Base-by-base conservation (phyloP, 2,329 filamentous ascomycete genomes). In the Verticillium alfalfae region DNA sequence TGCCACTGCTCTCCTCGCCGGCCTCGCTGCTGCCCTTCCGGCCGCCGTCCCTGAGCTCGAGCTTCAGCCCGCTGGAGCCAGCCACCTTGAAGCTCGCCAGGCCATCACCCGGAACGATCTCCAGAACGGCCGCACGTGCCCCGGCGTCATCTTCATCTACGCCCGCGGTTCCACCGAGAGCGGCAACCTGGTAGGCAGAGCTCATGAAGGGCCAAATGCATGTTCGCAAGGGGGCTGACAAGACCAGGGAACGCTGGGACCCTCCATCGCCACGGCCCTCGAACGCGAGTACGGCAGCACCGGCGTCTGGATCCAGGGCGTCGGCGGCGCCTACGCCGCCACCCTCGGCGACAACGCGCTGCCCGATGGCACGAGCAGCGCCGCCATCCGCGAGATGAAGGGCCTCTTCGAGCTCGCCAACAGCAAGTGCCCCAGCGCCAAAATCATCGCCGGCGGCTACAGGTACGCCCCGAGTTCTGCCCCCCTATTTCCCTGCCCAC, bases 281-380 rank as follows among this genome's bases (percentile, higher is more conserved):
- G 68, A 72, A 45, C 49, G 54, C 15, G 58, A 60, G 22, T 72
- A 69, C 37, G 68, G 70, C 57, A 58, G 56, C 5, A 34, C 18
- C 18, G 65, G 67, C 18, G 63, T 77, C 61, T 76, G 74, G 74
- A 72, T 79, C 31, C 78, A 81, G 65, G 79, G 79, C 13, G 76
- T 81, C 22, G 73, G 74, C 4, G 70, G 69, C 41, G 62, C 67
- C 2, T 81, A 81, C 67, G 68, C 61, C 0, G 77, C 76, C 0
- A 63, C 63, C 0, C 45, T 79, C 0, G 58, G 64, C 1, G 68
- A 70, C 34, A 78, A 77, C 62, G 64, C 70, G 34, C 66, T 69
- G 7, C 65, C 66, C n/a, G 65, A 66, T 3, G 76, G 76, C 2
- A 72, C 72, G 5, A 70, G 70, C 12, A 60, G 64, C 5, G 65